Evolutionary conservation across 2,329 filamentous ascomycete species (phyloP), one percentile per base, ranked within the genome.

Genomic region (Rutstroemia sp.): DNA sequence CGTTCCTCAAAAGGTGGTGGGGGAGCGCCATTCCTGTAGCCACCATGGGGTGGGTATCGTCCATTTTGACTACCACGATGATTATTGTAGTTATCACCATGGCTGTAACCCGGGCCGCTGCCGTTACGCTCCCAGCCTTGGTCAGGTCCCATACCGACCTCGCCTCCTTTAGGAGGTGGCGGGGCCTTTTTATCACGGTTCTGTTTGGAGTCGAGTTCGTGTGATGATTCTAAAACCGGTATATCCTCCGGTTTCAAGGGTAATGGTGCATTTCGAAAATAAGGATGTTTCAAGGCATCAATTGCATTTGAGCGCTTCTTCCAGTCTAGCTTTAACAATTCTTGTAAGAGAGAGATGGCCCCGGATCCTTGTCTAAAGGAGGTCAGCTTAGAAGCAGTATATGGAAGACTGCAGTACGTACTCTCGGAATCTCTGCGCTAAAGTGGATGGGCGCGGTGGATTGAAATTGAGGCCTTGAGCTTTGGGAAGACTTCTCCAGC

Each of bases 151-250:
- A 90, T 83, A 14, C 92, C 92, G 3, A 96, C 91, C 1, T 90
- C 91, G 4, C 90, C 92, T 12, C 92, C 92, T 64, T 92, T 91
- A 0, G 94, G 94, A 12, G 94, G 92, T 4, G 92, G 92, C 10
- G 92, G 79, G 21, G 86, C 87, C 21, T 87, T 87, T 67, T 90
- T 90, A 66, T 94, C 88, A 63, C 95, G 87, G 65, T 91, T 92
- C 72, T 92, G 95, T 70, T 91, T 84, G 51, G 92, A 83, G 70
- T 99, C 94, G n/a, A 97, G 77, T 71, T 99, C 94, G 72, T 99
- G 94, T 46, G 91, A 96, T 66, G 96, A 92, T 69, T 95, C 90
- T 67, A 96, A 97, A 16, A 77, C 81, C 2, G 94, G 94, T n/a
- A 99, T 80, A 51, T 97, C 91, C 61, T 87, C 86, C 1, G 94